Evolutionary conservation across 768 basidiomycete species (phyloP), one percentile per base, ranked within the genome.

Genomic region (Russula foetens): DNA sequence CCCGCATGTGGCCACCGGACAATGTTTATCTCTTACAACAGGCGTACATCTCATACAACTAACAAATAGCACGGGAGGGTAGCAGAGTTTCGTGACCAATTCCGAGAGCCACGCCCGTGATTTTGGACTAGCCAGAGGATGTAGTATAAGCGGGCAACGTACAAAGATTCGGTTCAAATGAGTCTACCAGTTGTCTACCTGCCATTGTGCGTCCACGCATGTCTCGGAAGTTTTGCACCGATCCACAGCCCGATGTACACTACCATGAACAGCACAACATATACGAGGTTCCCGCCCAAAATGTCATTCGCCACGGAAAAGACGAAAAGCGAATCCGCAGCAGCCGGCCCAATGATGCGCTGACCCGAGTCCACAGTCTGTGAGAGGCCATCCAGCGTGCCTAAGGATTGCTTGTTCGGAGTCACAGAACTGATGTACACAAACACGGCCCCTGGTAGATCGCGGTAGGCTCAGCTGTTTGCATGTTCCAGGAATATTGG

Each of bases 371-470:
- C 69, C 28, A 67, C 61, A 53, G 71, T 66, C 77, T 79, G 70
- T n/a, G 51, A 35, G 17, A 41, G 35, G 7, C 51, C 51, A 11
- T 53, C 41, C 38, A 33, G 26, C 7, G 24, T 80, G 9, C 87
- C 86, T 8, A 88, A 76, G 5, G 83, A 81, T 7, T 80, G 79
- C 31, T 77, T 76, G 57, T 84, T 85, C 4, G 87, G 85, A 0
- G 86, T 74, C 9, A 85, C 76, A 2, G 80, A 80, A 11, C 79
- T 76, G 58, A 90, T 83, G 62, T 81, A 86, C 53, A 89, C 85
- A 70, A 84, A 87, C 24, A 86, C 71, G 44, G 84, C 80, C 23
- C 85, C 87, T 87, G 57, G 15, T 24, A 7, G 6, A 46, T 47
- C 39, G 17, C 3, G 17, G 12, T 19, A 41, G 17, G 12, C 3